phyloP scores from a whole-genome alignment of 192 early-diverging fungal genomes.

The Spizellomyces sp. region DNA sequence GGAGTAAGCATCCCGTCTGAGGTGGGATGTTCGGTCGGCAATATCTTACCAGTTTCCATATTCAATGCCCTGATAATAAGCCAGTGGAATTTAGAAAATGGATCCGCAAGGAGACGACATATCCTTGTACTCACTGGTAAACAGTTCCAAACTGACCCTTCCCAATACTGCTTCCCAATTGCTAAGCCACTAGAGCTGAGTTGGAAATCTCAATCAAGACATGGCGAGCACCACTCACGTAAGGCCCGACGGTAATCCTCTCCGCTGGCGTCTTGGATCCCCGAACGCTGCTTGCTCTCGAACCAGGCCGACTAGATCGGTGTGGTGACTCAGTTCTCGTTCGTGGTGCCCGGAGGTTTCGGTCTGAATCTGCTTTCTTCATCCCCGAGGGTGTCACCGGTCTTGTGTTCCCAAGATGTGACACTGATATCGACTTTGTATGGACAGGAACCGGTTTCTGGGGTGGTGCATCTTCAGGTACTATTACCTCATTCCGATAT shows the following conservation, averaged over 20 bases:
- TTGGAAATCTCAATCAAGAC: conserved; percentile 48
- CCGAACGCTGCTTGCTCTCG: conserved; percentile 18
- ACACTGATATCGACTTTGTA: conserved; percentile 14
- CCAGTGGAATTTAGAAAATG: background rate
- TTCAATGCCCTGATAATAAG: conserved; percentile 5
- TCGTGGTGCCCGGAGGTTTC: background rate
- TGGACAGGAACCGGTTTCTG: conserved; percentile 7
- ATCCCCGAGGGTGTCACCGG: background rate
- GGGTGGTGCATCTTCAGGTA: background rate
- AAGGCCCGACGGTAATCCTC: conserved; percentile 42
- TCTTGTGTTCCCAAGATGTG: background rate
- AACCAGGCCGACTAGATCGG: conserved; percentile 2
- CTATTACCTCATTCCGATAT: conserved; percentile 17
- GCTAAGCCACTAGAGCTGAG: conserved; percentile 50
- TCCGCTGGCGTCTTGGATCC: conserved; percentile 28
- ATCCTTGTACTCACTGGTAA: conserved; percentile 56
- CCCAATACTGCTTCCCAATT: conserved; percentile 88
- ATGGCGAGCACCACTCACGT: conserved; percentile 47
- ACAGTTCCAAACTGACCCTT: conserved; percentile 89
- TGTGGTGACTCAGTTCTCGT: conserved; percentile 18
- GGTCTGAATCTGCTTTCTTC: conserved; percentile 21
- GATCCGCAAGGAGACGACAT: background rate
- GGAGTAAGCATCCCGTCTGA: too few relatives aligned
- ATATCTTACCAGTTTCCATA: conserved; percentile 21
- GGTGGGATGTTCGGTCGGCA: conserved; percentile 6